Evolutionary conservation across 1,284 basidiomycete species (phyloP).

Genomic region (Malassezia brasiliensis): DNA sequence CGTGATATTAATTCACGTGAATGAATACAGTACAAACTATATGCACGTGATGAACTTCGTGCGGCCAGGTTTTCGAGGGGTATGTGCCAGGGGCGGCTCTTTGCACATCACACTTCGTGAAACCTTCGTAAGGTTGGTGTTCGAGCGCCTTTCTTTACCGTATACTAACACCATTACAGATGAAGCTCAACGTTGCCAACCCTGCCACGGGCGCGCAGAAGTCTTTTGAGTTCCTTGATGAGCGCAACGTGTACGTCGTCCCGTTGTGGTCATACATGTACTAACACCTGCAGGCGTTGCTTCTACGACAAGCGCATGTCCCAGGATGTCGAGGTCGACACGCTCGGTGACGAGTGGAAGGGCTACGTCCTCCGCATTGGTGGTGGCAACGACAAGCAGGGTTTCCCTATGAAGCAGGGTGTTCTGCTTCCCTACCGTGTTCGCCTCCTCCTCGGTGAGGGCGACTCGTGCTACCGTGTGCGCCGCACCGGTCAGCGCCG

Average conservation of each 20-base stretch:
- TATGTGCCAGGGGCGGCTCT: background rate
- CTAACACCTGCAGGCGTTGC: slow-evolving; percentile 54
- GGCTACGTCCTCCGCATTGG: slow-evolving; percentile 96
- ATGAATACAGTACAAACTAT: slow-evolving; percentile 7
- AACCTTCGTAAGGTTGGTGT: slow-evolving; percentile 19
- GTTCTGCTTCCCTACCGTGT: slow-evolving; percentile 90
- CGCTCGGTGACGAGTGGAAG: slow-evolving; percentile 90
- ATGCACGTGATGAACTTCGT: slow-evolving; percentile 9
- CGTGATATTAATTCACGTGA: slow-evolving; percentile 10
- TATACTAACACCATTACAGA: slow-evolving; percentile 48
- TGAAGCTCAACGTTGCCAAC: slow-evolving; percentile 98
- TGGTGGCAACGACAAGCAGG: slow-evolving; percentile 76
- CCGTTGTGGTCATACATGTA: background rate
- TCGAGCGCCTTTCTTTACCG: slow-evolving; percentile 56
- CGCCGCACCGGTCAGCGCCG: slow-evolving; percentile 91
- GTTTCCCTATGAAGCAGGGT: slow-evolving; percentile 98
- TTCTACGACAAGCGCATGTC: slow-evolving; percentile 95
- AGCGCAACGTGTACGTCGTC: slow-evolving; percentile 60
- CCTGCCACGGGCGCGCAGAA: slow-evolving; percentile 90
- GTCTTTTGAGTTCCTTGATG: slow-evolving; percentile 79
- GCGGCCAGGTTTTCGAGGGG: slow-evolving; percentile 12
- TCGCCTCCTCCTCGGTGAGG: slow-evolving; percentile 81
- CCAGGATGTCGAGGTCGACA: slow-evolving; percentile 84
- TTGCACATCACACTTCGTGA: slow-evolving; percentile 14
- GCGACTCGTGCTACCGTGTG: slow-evolving; percentile 92